phyloP scores from a whole-genome alignment of 75 land plant genomes.

The Gnetum montanum region DNA sequence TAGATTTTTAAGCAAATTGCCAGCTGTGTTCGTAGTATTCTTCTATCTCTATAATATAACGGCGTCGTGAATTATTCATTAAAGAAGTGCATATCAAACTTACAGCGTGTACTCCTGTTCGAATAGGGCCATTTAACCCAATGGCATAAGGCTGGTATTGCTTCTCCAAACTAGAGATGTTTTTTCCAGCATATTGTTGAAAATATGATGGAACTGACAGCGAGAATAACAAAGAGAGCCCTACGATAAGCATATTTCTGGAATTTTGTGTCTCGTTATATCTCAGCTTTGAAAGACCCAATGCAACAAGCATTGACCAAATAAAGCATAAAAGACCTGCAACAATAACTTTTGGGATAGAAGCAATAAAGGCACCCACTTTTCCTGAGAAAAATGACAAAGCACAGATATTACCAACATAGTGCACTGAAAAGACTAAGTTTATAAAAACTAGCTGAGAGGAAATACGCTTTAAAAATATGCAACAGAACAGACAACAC shows the following conservation, averaged over 20 bases:
- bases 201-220: conserved; percentile 42
- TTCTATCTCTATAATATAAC: too few species aligned
- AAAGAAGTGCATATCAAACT: too few species aligned
- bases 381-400: conserved; percentile 24
- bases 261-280: conserved; percentile 29
- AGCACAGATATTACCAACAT: background rate
- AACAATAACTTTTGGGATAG: conserved; percentile 41
- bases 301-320: conserved; percentile 41
- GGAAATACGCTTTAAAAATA: too few species aligned
- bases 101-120: conserved; percentile 14
- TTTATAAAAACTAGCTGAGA: too few species aligned
- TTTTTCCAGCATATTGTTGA: conserved; percentile 25
- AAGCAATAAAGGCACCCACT: conserved; percentile 40
- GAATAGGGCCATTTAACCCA: conserved; percentile 34
- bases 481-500: too few species aligned
- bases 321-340: conserved; percentile 38
- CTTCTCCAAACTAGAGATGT: background rate
- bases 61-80: too few species aligned
- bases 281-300: conserved; percentile 40
- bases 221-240: conserved; percentile 11
- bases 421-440: too few species aligned
- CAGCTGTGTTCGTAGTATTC: too few species aligned
- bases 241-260: conserved; percentile 11
- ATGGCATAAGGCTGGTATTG: conserved; percentile 35
- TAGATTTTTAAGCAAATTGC: too few species aligned